Evolutionary conservation across 2,329 filamentous ascomycete genomes (phyloP), one percentile per base, ranked within the genome.

Genomic region (Parascedosporium putredinis): DNA sequence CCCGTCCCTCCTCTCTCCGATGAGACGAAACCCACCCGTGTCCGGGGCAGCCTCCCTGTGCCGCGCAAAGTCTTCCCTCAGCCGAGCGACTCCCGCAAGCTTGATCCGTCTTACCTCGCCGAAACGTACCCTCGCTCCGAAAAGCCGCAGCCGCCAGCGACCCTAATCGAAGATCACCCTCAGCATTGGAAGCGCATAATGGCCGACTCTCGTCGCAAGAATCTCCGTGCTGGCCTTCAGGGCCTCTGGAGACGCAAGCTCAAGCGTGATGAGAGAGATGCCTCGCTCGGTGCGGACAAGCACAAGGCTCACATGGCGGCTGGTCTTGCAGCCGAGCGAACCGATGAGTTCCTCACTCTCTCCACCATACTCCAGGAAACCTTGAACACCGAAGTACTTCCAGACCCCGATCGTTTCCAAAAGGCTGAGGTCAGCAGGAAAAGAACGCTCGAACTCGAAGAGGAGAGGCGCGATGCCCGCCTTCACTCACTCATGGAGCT

Each of bases 11-110:
- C 81, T n/a, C 88, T 95, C 64, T 80, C 83, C 47, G 74, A 78
- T 27, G 71, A 77, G 56, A 62, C 62, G 12, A 68, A 64, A 53
- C 67, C 60, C 2, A 60, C 65, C 2, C 65, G 67, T 8, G 64
- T 88, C 29, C 88, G 88, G 64, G 93, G 93, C 57, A 79, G 83
- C 51, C 76, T 98, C 0, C 93, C 93, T 7, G 73, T 88, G 0
- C 91, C 93, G 31, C 83, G 90, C 55, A 76, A 87, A 51, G 69
- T 97, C 56, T 96, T 97, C 69, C 73, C 75, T 4, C 66, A 72
- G 52, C 62, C 62, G 8, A 74, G 74, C 51, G 74, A 73, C 53
- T 65, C 74, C 48, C 71, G 76, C 64, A 91, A 93, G 64, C 67
- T 79, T 5, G 71, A 70, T 8, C 62, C 72, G 29, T 66, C 70